Percentiles rank a stretch among this genome's conserved stretches.
Conservation (phyloP, 148 eudicot species). For the Fagopyrum esculentum region DNA sequence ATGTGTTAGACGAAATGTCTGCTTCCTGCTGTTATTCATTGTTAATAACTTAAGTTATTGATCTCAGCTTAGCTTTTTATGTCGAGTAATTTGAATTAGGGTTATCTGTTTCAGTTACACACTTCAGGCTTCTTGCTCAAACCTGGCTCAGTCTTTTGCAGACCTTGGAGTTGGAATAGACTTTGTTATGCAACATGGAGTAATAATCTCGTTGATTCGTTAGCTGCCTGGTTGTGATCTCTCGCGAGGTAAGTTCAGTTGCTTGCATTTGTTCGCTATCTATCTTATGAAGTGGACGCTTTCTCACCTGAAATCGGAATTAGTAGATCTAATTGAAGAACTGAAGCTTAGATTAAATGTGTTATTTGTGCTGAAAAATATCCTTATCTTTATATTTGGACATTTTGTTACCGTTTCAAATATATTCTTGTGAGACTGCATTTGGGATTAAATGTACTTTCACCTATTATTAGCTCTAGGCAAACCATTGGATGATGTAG, state of each 20-base stretch:
- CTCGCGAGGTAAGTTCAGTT: neutral
- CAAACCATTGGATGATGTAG: no score
- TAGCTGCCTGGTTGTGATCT: neutral
- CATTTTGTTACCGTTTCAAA: no score
- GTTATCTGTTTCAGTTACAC: neutral
- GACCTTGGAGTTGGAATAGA: neutral
- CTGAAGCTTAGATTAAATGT: no score
- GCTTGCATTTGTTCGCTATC: neutral
- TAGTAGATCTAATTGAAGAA: neutral
- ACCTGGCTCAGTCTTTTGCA: neutral
- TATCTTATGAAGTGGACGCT: neutral
- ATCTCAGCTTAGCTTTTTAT: neutral
- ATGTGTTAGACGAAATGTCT: neutral
- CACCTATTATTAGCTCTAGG: no score
- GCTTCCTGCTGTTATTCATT: neutral
- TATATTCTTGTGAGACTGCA: no score
- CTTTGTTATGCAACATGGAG: neutral
- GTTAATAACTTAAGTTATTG: neutral
- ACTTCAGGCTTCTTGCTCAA: neutral
- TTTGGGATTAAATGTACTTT: no score
- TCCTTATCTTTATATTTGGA: no score
- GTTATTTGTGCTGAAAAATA: no score
- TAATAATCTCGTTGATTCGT: neutral
- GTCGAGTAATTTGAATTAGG: neutral
- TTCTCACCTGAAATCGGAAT: neutral